Base-by-base conservation (phyloP, 176 grass and related monocot genomes). In the Cenchrus fungigraminus region DNA sequence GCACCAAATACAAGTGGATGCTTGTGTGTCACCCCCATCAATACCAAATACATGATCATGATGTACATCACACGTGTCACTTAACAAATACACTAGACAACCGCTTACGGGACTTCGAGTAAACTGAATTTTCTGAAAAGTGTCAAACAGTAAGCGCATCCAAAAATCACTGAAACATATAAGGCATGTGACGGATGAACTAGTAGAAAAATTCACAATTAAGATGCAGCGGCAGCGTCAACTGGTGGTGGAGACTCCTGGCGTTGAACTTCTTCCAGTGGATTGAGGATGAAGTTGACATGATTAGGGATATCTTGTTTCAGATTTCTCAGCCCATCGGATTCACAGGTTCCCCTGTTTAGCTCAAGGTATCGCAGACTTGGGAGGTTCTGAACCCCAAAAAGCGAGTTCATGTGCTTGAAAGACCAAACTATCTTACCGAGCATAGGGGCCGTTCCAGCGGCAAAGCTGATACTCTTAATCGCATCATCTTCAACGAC, bases 381-480 rank as follows among this genome's bases (percentile, higher is more conserved):
- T 8, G 0, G 13, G 9, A 82, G 79, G 32, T 10, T 58, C 47
- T 25, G 10, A 29, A 44, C 17, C 50, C 79, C 50, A 6, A 19
- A 69, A 68, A 81, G 50, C 8, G 11, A 44, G 3, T 69, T 16
- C 79, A 81, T 81, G 64, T 19, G 31, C 15, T 0, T 16, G 65
- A 84, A 84, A 65, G 82, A 84, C 82, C 71, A 82, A n/a, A 20
- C 54, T 0, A 84, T 65, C 71, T 25, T 75, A 8, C 42, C 12
- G 6, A 84, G 82, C 3, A 16, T 42, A 4, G 58, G 14, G 15
- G 81, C 6, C 3, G 70, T 15, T 53, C 17, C 45, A 74, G 25
- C 0, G 8, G 2, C 46, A 12, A 84, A 75, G 5, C 0, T 20
- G 32, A 73, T 64, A 5, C 13, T 29, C 2, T 3, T 13, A 20